Base-by-base conservation (phyloP, 1,284 basidiomycete genomes). In the Papiliotrema flavescens region DNA sequence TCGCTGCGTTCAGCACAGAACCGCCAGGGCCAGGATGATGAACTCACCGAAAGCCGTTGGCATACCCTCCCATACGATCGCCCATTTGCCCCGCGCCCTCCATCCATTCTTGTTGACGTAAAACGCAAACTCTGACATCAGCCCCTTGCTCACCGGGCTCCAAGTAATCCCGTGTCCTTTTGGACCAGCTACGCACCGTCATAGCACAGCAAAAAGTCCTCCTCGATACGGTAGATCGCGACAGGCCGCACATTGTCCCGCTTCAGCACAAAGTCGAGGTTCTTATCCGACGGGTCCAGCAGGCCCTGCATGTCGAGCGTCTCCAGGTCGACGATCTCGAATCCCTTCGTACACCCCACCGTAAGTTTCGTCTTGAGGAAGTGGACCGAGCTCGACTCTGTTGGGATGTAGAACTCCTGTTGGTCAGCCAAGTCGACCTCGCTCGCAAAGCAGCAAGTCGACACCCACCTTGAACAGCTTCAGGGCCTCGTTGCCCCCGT, bases 311-410 rank as follows among this genome's bases (percentile, higher is more conserved):
- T 98, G 75, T 98, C 96, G 73, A 99, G 80, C 53, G 89, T 96
- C 59, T 98, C 94, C 48, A 98, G 82, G 76, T 99, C 96, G 62
- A 99, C 93, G 64, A 98, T 98, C 79, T 98, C 96, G 73, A 99
- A 98, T n/a, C 96, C 96, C 71, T 93, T 90, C 15, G 93, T 91
- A 71, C 93, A 96, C 1, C 95, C 96, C 14, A 99, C 90, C 71
- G 96, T 98, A 56, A 99, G 84, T 79, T 90, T 92, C 52, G 94
- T 97, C 81, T 96, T 97, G 66, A 99, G 82, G 79, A 97, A 98
- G 78, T 98, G 93, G 47, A 98, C 90, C 9, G 93, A 97, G 60
- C 86, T 91, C 48, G 91, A 95, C 76, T 98, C 94, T 17, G 96
- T 91, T 0, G 96, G 95, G 56, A 98, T 97, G 76, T 98, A 98